phyloP scores from a whole-genome alignment of 345 rosid species.

The Stellera chamaejasme region DNA sequence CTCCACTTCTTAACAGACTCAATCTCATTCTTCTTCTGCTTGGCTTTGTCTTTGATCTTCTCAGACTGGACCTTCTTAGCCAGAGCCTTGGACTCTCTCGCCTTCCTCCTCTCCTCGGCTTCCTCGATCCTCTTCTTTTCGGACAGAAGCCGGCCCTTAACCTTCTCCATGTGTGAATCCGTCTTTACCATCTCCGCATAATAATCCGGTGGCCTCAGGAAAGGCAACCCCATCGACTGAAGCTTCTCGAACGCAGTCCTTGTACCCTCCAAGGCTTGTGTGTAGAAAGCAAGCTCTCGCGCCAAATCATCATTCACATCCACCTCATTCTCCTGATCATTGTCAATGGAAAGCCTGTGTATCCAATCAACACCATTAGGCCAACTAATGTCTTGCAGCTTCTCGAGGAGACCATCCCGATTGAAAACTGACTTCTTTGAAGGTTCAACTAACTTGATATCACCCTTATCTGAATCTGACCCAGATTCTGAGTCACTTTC shows the following conservation, averaged over 20 bases:
- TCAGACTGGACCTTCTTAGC: slow-evolving; percentile 79
- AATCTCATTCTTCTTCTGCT: slow-evolving; percentile 64
- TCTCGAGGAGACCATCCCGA: slow-evolving; percentile 59
- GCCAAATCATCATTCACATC: slow-evolving; percentile 85
- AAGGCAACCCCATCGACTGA: slow-evolving; percentile 47
- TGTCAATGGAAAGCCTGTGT: slow-evolving; percentile 52
- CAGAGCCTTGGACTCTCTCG: slow-evolving; percentile 65
- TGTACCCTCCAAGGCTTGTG: slow-evolving; percentile 74
- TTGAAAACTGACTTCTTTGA: slow-evolving; percentile 49
- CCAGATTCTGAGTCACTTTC: slow-evolving; percentile 36
- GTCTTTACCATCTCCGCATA: slow-evolving; percentile 89
- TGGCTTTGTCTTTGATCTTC: slow-evolving; percentile 66
- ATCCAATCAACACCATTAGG: slow-evolving; percentile 62
- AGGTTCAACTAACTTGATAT: slow-evolving; percentile 49
- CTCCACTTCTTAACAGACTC: slow-evolving; percentile 83
- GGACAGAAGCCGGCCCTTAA: slow-evolving; percentile 58
- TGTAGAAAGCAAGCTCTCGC: slow-evolving; percentile 67
- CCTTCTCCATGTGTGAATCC: slow-evolving; percentile 74
- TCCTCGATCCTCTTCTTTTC: slow-evolving; percentile 72
- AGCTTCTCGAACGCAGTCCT: slow-evolving; percentile 55
- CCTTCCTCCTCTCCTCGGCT: slow-evolving; percentile 85
- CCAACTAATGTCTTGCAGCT: slow-evolving; percentile 79
- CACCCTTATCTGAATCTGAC: slow-evolving; percentile 55
- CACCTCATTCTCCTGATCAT: slow-evolving; percentile 59
- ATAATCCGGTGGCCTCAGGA: slow-evolving; percentile 76